Evolutionary conservation across 2,329 filamentous ascomycete species (phyloP), one percentile per base, ranked within the genome.

Genomic region (Diaporthe nobilis): DNA sequence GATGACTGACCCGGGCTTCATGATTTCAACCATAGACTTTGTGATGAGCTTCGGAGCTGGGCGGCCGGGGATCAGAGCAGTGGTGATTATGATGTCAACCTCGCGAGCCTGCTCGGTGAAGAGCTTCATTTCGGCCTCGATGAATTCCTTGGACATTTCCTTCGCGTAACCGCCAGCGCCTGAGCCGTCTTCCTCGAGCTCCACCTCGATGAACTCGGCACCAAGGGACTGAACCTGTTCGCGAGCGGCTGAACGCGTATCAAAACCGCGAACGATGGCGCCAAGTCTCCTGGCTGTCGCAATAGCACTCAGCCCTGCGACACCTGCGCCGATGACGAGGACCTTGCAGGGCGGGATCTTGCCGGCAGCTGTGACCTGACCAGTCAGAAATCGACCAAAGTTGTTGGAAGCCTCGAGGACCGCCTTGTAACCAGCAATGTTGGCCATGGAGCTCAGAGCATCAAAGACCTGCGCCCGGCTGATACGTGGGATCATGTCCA

Each of bases 81-180:
- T 98, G 1, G 95, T 98, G 82, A 98, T 94, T 77, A 98, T 94
- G 78, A 98, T 98, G 83, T 98, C 95, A 71, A 98, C 95, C 53
- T 98, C 95, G 76, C 91, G 90, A 77, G 94, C 94, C 83, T 98
- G 95, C 79, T 97, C 94, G 82, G 94, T 92, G 85, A 98, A 98
- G 0, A 98, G 88, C 83, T 94, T 96, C 95, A 97, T 97, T 83
- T 98, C 95, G 8, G 95, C 95, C 77, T 95, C 94, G 82, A 97
- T 95, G 81, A 98, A 98, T 79, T 96, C 95, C 81, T 96, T 95
- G 73, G 94, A 97, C 95, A 98, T 98, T 81, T 96, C 94, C 81
- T 98, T 98, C 72, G 94, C 95, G 81, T 98, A 98, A 22, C 95
- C 95, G 39, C 95, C 95, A 12, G 94, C 92, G 3, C 95, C 95